Evolutionary conservation across 108 stramenopile species (phyloP).

Genomic region (Pseudonitzschia pungens): DNA sequence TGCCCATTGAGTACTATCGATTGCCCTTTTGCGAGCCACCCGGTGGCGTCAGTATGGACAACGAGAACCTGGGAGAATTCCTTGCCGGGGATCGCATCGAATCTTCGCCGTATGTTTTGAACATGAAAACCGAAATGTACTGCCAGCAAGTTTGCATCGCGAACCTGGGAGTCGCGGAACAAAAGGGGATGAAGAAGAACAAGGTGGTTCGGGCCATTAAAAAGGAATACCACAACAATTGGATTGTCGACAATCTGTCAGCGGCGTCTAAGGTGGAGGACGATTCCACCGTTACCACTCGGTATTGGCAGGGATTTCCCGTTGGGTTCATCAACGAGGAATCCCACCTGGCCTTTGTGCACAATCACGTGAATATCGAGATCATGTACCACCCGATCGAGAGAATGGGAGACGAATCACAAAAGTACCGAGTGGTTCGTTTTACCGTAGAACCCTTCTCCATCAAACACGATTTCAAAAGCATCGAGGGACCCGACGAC

Average conservation of each 20-base stretch:
- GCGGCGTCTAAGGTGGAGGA: conserved; percentile 81
- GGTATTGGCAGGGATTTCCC: conserved; percentile 94
- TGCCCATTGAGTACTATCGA: conserved; percentile 95
- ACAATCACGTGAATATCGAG: conserved; percentile 96
- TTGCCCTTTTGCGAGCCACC: conserved; percentile 94
- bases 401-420: conserved; percentile 51
- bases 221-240: conserved; percentile 94
- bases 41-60: conserved; percentile 73
- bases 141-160: conserved; percentile 90
- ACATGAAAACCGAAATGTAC: conserved; percentile 94
- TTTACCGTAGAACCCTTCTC: conserved; percentile 96
- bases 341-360: conserved; percentile 76
- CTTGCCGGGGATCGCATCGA: conserved; percentile 96
- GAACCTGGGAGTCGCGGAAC: conserved; percentile 72
- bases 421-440: conserved; percentile 86
- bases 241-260: conserved; percentile 98
- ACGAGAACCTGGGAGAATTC: conserved; percentile 99
- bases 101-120: conserved; percentile 91
- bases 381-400: conserved; percentile 90
- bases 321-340: conserved; percentile 83
- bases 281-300: conserved; percentile 64
- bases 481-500: conserved; percentile 44
- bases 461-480: conserved; percentile 89
- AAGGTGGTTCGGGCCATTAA: conserved; percentile 90
- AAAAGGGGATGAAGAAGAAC: conserved; percentile 62